Base-by-base conservation (phyloP, 306 rosid species). In the Trichosanthes truncata region DNA sequence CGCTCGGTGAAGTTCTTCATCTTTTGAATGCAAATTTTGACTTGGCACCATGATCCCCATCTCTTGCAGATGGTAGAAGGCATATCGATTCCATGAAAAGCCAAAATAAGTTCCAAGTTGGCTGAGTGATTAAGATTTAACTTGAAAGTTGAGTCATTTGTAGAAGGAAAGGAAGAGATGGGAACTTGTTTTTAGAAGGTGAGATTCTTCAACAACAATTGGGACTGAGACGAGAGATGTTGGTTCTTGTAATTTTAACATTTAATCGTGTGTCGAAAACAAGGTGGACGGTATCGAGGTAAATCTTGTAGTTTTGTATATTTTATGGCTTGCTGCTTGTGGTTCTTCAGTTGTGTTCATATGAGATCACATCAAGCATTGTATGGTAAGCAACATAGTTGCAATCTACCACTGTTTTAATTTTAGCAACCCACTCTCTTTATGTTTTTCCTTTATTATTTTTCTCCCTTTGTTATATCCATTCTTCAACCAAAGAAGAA, bases 21-120 rank as follows among this genome's bases (percentile, higher is more conserved):
- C 23, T 92, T 78, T 80, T 95, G 87, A 88, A 95, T 81, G 84
- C 45, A 81, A 71, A 90, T 80, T 95, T 95, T 80, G 91, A 90
- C 67, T 74, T 95, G 82, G 84, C 73, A 43, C 90, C 93, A n/a
- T 72, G 77, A 72, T 29, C 43, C 43, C 71, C 45, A 12, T 3
- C 66, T 57, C 52, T 23, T 2, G 63, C 15, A 25, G 63, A 57
- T 57, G 63, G 63, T 9, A 55, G 61, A 55, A 20, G n/a, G 25
- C 29, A 0, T 56, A 25, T 9, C 0, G 63, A 10, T 67, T 21
- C n/a, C 17, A 5, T 4, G 8, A 36, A 66, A 66, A 20, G 29
- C 17, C 15, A 0, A 35, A 65, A 35, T 20, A 38, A 38, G 49
- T 66, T 66, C 49, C 74, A 36, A 66, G 29, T 8, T 36, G 14